Percentiles rank a stretch among this genome's conserved stretches.
Evolutionary conservation across 179 eudicot species (phyloP).

Genomic region (Sideroxylon spinosum): DNA sequence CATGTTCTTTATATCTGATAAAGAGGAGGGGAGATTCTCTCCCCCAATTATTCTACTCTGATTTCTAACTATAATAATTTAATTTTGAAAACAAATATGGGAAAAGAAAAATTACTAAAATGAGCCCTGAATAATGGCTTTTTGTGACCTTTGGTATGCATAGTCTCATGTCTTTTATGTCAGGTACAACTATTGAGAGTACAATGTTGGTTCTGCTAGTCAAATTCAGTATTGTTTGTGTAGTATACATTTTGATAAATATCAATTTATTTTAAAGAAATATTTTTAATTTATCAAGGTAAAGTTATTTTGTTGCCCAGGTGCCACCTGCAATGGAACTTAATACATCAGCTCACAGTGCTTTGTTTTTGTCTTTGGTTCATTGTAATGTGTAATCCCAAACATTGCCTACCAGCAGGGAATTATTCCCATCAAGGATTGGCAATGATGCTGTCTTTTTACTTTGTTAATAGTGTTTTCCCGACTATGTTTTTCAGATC

Average conservation of each 20-base stretch:
- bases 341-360: neutral
- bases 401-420: neutral
- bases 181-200: neutral
- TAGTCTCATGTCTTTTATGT: neutral
- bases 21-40: too few relatives aligned
- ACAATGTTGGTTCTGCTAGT: neutral
- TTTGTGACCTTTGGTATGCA: neutral
- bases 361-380: neutral
- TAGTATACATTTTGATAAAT: neutral
- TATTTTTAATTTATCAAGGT: neutral
- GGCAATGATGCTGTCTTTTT: neutral
- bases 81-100: too few relatives aligned
- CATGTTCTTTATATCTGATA: too few relatives aligned
- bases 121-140: neutral
- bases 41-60: too few relatives aligned
- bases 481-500: constrained; percentile 33
- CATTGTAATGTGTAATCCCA: neutral
- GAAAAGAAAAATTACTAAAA: too few relatives aligned
- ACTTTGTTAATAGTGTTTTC: neutral
- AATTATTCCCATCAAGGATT: neutral
- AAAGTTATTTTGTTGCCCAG: neutral
- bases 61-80: too few relatives aligned
- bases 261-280: neutral
- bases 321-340: neutral
- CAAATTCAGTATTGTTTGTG: neutral